Percentiles rank a stretch among this genome's conserved stretches.
phyloP scores from a whole-genome alignment of 805 yeast species.

The Limtongozyma cylindracea region DNA sequence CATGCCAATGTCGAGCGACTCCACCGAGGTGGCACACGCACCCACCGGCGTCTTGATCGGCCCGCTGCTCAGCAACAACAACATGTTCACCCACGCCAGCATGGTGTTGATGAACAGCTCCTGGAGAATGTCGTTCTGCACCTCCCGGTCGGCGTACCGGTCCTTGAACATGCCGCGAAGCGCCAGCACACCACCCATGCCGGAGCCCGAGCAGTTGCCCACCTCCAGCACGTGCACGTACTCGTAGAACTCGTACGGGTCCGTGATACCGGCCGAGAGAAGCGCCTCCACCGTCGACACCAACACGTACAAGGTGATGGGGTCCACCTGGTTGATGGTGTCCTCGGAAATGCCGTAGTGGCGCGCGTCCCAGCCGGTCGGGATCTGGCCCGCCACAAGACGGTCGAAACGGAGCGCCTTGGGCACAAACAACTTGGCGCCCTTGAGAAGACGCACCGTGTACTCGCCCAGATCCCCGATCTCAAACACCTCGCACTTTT shows the following conservation, averaged over 20 bases:
- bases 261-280: slow-evolving; percentile 83
- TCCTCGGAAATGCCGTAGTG: slow-evolving; percentile 92
- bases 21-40: slow-evolving; percentile 98
- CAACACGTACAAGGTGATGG: slow-evolving; percentile 75
- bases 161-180: slow-evolving; percentile 95
- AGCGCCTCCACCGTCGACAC: slow-evolving; percentile 93
- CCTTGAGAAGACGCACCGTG: slow-evolving; percentile 75
- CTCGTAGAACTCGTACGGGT: slow-evolving; percentile 95
- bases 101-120: slow-evolving; percentile 97
- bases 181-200: slow-evolving; percentile 99
- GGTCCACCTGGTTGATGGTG: slow-evolving; percentile 83
- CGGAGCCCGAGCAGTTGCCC: slow-evolving; percentile 98
- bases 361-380: slow-evolving; percentile 95
- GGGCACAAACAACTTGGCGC: slow-evolving; percentile 78
- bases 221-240: slow-evolving; percentile 96
- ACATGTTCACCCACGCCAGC: slow-evolving; percentile 99
- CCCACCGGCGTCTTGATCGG: slow-evolving; percentile 99
- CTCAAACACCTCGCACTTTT: slow-evolving; percentile 75
- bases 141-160: slow-evolving; percentile 79
- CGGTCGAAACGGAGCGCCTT: slow-evolving; percentile 61
- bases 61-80: slow-evolving; percentile 88
- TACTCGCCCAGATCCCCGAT: slow-evolving; percentile 79
- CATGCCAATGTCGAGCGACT: slow-evolving; percentile 88
- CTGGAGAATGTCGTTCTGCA: slow-evolving; percentile 90
- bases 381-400: slow-evolving; percentile 80